A percentile compares a stretch with the other conserved stretches of the same genome.
Conservation (phyloP, 306 rosid genomes). For the Arachis stenosperma region DNA sequence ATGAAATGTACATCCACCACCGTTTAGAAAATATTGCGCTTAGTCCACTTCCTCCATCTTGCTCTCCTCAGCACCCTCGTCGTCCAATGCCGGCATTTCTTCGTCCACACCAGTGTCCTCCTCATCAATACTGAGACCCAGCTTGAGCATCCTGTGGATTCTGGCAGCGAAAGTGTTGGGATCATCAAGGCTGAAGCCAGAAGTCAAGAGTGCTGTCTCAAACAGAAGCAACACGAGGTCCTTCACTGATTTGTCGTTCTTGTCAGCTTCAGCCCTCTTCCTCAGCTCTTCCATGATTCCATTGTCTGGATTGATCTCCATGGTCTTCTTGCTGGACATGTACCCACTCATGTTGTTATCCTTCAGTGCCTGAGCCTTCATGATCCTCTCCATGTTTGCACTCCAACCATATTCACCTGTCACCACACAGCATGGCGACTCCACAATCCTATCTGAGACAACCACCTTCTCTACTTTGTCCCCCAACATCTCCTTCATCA, state of each 20-base stretch:
- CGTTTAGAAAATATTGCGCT: neutral
- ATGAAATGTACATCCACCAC: too few relatives aligned
- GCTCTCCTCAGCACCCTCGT: conserved; percentile 59
- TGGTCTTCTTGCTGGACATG: conserved; percentile 72
- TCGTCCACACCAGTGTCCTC: conserved; percentile 51
- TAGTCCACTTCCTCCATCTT: conserved; percentile 71
- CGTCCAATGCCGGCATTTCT: conserved; percentile 63
- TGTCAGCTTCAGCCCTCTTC: conserved; percentile 64
- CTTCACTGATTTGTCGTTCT: conserved; percentile 58
- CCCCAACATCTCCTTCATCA: conserved; percentile 59
- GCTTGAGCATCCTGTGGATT: conserved; percentile 67
- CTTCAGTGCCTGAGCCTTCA: conserved; percentile 68
- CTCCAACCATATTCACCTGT: conserved; percentile 70
- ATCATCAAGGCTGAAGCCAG: conserved; percentile 66
- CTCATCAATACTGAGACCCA: conserved; percentile 67
- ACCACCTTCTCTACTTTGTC: conserved; percentile 60
- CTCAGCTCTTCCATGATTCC: conserved; percentile 72
- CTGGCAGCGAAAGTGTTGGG: conserved; percentile 61
- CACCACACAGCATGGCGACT: conserved; percentile 71
- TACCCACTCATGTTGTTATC: conserved; percentile 59
- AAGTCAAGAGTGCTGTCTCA: conserved; percentile 60
- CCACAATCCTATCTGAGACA: conserved; percentile 63
- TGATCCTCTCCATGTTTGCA: conserved; percentile 70
- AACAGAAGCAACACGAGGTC: conserved; percentile 62
- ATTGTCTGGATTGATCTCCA: conserved; percentile 71